Percentiles rank a stretch among this genome's conserved stretches.
Evolutionary conservation across 257 asterid genomes (phyloP).

Genomic region (Lycium barbarum): DNA sequence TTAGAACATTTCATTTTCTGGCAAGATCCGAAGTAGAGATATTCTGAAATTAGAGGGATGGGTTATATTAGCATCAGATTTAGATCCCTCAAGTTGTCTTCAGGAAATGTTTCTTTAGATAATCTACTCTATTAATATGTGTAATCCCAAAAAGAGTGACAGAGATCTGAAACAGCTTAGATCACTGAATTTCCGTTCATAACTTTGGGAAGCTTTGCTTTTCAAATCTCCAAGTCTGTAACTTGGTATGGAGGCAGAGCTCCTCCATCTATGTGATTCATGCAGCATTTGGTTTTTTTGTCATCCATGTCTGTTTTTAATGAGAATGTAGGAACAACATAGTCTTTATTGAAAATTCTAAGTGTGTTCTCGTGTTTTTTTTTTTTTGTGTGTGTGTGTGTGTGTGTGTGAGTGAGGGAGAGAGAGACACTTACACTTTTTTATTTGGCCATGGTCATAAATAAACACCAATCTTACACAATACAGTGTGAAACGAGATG

Average conservation of each 20-base stretch:
- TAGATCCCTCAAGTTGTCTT: slow-evolving; percentile 24
- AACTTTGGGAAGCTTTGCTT: neutral
- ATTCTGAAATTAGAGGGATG: neutral
- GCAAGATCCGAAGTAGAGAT: neutral
- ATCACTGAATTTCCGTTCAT: neutral
- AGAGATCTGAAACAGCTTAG: neutral
- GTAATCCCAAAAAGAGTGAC: neutral
- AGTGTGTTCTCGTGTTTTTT: neutral
- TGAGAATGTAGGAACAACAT: neutral
- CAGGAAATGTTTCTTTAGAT: neutral
- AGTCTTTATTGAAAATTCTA: neutral
- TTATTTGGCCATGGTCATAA: neutral
- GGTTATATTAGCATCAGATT: neutral
- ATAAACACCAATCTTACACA: neutral
- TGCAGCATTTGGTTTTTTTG: neutral
- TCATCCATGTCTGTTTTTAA: neutral
- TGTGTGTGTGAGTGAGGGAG: neutral
- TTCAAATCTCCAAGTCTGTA: neutral
- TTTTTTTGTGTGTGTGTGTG: neutral
- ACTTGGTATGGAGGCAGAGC: neutral
- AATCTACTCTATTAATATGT: neutral
- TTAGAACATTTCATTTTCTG: neutral
- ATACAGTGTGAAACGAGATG: neutral
- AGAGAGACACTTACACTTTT: neutral
- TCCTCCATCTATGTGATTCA: neutral